phyloP scores from a whole-genome alignment of 2,329 filamentous ascomycete species.

The Chaetomiaceae sp. region DNA sequence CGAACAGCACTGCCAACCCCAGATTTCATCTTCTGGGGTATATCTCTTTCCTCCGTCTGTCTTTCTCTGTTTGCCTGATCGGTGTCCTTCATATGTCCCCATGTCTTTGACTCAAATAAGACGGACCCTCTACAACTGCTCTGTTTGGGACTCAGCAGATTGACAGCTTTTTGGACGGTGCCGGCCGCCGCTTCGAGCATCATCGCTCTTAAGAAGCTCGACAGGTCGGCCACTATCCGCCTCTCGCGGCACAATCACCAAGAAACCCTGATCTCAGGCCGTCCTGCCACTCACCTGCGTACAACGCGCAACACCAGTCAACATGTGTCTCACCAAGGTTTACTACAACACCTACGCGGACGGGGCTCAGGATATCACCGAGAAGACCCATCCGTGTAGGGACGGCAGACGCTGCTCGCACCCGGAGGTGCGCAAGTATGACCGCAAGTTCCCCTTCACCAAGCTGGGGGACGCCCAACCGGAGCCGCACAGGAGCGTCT shows the following conservation, averaged over 20 bases:
- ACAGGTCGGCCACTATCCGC: slow-evolving; percentile 2
- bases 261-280: no score
- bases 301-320: slow-evolving; percentile 18
- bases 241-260: slow-evolving; percentile 4
- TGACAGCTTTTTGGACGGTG: slow-evolving; percentile 23
- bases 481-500: slow-evolving; percentile 16
- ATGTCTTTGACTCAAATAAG: slow-evolving; percentile 29
- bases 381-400: slow-evolving; percentile 28
- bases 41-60: slow-evolving; percentile 14
- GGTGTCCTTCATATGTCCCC: slow-evolving; percentile 22
- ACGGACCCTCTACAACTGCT: slow-evolving; percentile 23
- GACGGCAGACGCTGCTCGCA: slow-evolving; percentile 26
- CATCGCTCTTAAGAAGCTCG: slow-evolving; percentile 9
- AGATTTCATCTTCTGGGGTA: slow-evolving; percentile 5
- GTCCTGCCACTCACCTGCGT: background rate
- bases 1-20: slow-evolving; percentile 6
- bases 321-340: slow-evolving; percentile 31
- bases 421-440: slow-evolving; percentile 23
- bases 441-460: slow-evolving; percentile 25
- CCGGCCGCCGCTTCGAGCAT: slow-evolving; percentile 13
- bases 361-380: slow-evolving; percentile 27
- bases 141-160: slow-evolving; percentile 32
- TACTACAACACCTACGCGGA: slow-evolving; percentile 31
- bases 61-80: slow-evolving; percentile 2
- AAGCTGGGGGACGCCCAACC: slow-evolving; percentile 19